phyloP scores from a whole-genome alignment of 352 stramenopile species.

The Halophytophthora batemanensis region DNA sequence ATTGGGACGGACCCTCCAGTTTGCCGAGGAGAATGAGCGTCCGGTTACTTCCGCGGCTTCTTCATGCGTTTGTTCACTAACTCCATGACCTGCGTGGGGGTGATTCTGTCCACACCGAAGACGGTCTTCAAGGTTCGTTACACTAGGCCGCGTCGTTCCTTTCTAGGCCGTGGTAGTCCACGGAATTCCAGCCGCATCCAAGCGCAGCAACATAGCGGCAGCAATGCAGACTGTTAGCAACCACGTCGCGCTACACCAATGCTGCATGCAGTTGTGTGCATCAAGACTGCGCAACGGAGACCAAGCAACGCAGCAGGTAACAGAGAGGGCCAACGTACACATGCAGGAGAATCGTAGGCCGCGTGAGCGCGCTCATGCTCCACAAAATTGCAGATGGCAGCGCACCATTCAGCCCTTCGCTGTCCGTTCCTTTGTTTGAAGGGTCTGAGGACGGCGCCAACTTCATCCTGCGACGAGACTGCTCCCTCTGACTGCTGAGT shows the following conservation, averaged over 20 bases:
- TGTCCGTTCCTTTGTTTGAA: no score
- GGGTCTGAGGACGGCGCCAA: constrained; percentile 47
- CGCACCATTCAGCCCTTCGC: no score
- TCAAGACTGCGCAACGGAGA: background rate
- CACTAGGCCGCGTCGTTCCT: constrained; percentile 57
- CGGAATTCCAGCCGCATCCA: constrained; percentile 55
- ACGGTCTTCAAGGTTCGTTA: constrained; percentile 68
- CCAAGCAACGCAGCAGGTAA: no score
- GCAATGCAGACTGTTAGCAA: background rate
- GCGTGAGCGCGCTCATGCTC: constrained; percentile 67
- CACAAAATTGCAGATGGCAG: no score
- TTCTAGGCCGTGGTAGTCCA: constrained; percentile 73
- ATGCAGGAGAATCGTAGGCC: constrained; percentile 63
- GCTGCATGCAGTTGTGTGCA: background rate
- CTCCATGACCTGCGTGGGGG: constrained; percentile 70
- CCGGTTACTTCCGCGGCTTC: no score
- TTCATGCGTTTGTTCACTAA: constrained; percentile 71
- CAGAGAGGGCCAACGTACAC: constrained; percentile 49
- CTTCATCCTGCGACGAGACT: no score
- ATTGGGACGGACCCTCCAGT: no score
- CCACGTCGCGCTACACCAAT: background rate
- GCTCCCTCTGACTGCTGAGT: no score
- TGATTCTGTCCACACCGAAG: constrained; percentile 64
- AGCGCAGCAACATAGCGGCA: constrained; percentile 4
- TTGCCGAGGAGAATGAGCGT: no score